Evolutionary conservation across 2,329 filamentous ascomycete species (phyloP).

Genomic region (Geosmithia morbida): DNA sequence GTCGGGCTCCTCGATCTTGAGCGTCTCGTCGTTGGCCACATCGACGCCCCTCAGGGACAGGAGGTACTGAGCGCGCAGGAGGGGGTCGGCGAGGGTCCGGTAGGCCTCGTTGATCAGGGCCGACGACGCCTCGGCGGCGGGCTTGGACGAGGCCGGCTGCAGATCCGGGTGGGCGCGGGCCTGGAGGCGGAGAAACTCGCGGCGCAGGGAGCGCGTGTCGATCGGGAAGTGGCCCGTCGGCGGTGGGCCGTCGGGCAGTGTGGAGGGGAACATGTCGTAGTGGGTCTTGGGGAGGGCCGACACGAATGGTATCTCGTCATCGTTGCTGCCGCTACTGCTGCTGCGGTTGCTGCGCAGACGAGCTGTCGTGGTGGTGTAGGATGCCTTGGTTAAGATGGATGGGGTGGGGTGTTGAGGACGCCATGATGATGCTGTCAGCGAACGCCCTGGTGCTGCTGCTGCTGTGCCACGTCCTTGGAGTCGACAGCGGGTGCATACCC

Average conservation of each 20-base stretch:
- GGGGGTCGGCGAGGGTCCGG: conserved; percentile 64
- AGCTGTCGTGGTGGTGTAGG: background rate
- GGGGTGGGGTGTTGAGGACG: background rate
- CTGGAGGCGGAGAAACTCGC: conserved; percentile 80
- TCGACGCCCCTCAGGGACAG: conserved; percentile 62
- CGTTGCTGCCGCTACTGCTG: background rate
- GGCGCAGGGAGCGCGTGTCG: conserved; percentile 53
- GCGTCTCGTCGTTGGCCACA: conserved; percentile 63
- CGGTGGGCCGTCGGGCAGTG: conserved; percentile 64
- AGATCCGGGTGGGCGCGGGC: conserved; percentile 62
- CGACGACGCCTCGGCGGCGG: conserved; percentile 60
- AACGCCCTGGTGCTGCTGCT: background rate
- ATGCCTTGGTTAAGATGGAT: background rate
- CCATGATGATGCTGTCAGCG: background rate
- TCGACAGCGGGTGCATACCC: conserved; percentile 18
- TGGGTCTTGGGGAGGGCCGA: conserved; percentile 32
- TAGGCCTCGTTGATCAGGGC: conserved; percentile 85
- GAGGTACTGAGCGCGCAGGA: conserved; percentile 79
- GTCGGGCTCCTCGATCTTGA: conserved; percentile 50
- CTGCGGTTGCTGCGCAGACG: background rate
- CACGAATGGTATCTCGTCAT: background rate
- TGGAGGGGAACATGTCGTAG: conserved; percentile 79
- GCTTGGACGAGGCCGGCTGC: conserved; percentile 36
- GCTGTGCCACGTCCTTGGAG: conserved; percentile 12
- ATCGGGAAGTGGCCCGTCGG: conserved; percentile 64